Percentiles rank a stretch among this genome's conserved stretches.
phyloP scores from a whole-genome alignment of 179 eudicot species.

The Carnegiea gigantea region DNA sequence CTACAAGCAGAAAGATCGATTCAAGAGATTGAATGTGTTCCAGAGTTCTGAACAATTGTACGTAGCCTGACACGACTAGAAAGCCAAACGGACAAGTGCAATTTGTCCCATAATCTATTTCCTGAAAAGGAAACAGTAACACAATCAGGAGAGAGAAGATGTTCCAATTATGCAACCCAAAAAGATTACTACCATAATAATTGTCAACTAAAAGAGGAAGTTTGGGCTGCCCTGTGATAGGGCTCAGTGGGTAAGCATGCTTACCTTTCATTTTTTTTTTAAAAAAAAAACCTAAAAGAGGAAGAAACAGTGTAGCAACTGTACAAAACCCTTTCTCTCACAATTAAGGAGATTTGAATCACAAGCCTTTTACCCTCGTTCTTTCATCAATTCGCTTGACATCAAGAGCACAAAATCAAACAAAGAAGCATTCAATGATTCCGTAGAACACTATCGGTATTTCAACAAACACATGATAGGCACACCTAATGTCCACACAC shows the following conservation, averaged over 20 bases:
- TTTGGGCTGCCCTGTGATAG: too few relatives aligned
- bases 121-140: not conserved
- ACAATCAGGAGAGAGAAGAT: not conserved
- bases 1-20: too few relatives aligned
- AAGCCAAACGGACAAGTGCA: not conserved
- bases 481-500: constrained; percentile 7
- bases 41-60: not conserved
- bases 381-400: too few relatives aligned
- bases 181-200: not conserved
- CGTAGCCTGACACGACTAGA: not conserved
- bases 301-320: not conserved
- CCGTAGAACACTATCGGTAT: constrained; percentile 1
- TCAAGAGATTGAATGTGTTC: not conserved
- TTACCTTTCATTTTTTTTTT: too few relatives aligned
- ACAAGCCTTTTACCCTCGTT: not conserved
- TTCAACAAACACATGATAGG: constrained; percentile 27
- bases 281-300: not conserved
- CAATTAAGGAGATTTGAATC: not conserved
- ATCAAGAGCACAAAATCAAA: not conserved
- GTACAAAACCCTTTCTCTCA: not conserved
- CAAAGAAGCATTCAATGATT: constrained; percentile 1
- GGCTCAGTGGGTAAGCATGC: too few relatives aligned
- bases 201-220: not conserved
- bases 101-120: not conserved
- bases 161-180: not conserved